Evolutionary conservation across 129 eudicot species (phyloP).

Genomic region (Saposhnikovia divaricata): DNA sequence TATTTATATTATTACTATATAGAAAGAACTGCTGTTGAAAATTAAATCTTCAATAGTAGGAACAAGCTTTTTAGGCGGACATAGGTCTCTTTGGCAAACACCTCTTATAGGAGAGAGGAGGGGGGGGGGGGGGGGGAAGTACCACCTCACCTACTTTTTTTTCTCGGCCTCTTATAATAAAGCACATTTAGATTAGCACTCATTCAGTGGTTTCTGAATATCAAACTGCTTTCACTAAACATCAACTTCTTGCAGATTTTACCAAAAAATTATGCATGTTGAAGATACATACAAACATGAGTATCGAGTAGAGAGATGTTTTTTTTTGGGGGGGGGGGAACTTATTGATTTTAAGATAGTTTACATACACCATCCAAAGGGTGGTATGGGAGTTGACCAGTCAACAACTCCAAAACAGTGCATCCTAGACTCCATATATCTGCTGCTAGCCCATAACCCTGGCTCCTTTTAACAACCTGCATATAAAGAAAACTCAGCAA

Average conservation of each 20-base stretch:
- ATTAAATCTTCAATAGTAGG: not conserved
- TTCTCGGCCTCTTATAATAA: not conserved
- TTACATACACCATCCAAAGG: slow-evolving; percentile 68
- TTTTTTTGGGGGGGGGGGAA: not conserved
- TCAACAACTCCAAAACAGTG: slow-evolving; percentile 94
- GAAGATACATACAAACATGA: not conserved
- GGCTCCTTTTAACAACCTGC: slow-evolving; percentile 66
- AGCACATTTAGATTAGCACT: not conserved
- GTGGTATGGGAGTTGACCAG: slow-evolving; percentile 63
- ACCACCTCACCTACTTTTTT: too few species aligned
- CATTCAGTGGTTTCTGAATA: not conserved
- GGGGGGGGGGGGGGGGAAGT: too few species aligned
- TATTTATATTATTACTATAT: too few species aligned
- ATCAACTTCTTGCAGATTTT: not conserved
- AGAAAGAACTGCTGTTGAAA: not conserved
- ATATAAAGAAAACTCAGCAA: slow-evolving; percentile 1
- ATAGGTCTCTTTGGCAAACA: too few species aligned
- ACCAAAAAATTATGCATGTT: not conserved
- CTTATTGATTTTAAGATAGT: not conserved
- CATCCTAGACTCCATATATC: slow-evolving; percentile 99
- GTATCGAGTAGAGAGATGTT: too few species aligned
- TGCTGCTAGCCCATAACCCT: slow-evolving; percentile 85
- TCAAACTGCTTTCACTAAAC: not conserved
- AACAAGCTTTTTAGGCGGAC: not conserved
- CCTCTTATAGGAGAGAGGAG: too few species aligned